Evolutionary conservation across 345 rosid genomes (phyloP).

Genomic region (Diplotaxis tenuifolia): DNA sequence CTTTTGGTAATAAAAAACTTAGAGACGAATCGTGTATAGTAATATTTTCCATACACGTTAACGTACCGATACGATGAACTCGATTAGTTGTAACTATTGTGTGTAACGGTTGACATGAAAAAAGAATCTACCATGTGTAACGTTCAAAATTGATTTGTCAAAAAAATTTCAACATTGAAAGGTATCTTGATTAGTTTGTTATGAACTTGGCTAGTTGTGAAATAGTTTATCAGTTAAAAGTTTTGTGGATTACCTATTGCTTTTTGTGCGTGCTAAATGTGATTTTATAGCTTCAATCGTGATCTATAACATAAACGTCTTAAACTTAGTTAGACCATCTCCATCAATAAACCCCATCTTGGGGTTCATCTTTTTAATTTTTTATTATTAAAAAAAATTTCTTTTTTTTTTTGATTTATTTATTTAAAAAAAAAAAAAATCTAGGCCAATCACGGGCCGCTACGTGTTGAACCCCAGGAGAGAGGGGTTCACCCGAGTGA

Average conservation of each 20-base stretch:
- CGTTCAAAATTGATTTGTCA: conserved; percentile 1
- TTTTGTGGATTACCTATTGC: not conserved
- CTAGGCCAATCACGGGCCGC: too few species aligned
- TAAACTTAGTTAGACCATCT: not conserved
- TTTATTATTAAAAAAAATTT: too few species aligned
- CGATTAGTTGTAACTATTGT: not conserved
- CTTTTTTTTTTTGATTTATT: too few species aligned
- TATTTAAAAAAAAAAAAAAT: too few species aligned
- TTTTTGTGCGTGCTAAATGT: conserved; percentile 8
- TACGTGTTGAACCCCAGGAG: too few species aligned
- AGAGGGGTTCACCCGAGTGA: too few species aligned
- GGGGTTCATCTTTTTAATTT: too few species aligned
- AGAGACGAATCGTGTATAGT: not conserved
- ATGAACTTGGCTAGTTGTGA: conserved; percentile 20
- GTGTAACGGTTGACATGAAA: not conserved
- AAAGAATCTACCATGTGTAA: not conserved
- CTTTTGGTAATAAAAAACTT: not conserved
- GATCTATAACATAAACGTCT: not conserved
- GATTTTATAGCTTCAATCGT: not conserved
- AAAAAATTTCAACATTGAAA: not conserved
- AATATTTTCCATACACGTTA: not conserved
- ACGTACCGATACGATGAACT: not conserved
- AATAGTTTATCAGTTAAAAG: not conserved
- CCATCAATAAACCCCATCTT: too few species aligned
- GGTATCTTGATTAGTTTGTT: not conserved